phyloP scores from a whole-genome alignment of 495 filamentous ascomycete genomes.

The Trypethelium eluteriae region DNA sequence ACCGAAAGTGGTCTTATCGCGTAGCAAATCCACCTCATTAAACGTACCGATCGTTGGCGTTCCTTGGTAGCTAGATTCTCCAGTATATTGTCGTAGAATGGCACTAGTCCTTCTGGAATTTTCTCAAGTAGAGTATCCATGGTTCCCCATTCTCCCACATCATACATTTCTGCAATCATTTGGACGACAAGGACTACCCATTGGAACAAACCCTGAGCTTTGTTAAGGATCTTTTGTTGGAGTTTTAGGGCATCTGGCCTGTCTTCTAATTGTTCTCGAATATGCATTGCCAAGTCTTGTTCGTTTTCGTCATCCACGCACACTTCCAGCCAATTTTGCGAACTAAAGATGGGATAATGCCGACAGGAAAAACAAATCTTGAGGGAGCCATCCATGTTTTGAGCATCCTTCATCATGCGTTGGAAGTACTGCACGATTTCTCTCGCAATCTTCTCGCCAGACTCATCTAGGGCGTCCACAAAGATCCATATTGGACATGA shows the following conservation, averaged over 20 bases:
- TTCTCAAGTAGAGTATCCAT: slow-evolving; percentile 15
- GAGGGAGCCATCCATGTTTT: slow-evolving; percentile 8
- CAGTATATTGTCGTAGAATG: slow-evolving; percentile 11
- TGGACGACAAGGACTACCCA: slow-evolving; percentile 28
- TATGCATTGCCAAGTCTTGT: slow-evolving; percentile 31
- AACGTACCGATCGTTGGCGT: slow-evolving; percentile 28
- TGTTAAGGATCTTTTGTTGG: slow-evolving; percentile 13
- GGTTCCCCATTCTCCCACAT: slow-evolving; percentile 17
- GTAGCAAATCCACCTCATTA: slow-evolving; percentile 26
- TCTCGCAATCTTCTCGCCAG: slow-evolving; percentile 21
- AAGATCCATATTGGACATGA: slow-evolving; percentile 25
- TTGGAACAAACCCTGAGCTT: slow-evolving; percentile 27
- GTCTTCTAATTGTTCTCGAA: slow-evolving; percentile 26
- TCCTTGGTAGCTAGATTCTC: slow-evolving; percentile 31
- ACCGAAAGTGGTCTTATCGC: slow-evolving; percentile 18
- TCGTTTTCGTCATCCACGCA: slow-evolving; percentile 22
- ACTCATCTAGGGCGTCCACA: slow-evolving; percentile 42
- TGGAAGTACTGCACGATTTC: slow-evolving; percentile 16
- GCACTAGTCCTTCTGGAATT: slow-evolving; percentile 8
- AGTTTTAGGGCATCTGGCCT: neutral
- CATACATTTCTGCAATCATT: slow-evolving; percentile 21
- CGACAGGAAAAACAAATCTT: slow-evolving; percentile 39
- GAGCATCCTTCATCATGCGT: neutral
- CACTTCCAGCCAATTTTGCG: slow-evolving; percentile 29
- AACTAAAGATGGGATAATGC: slow-evolving; percentile 33